Base-by-base conservation (phyloP, 2,329 filamentous ascomycete genomes). In the Helotiales sp. region DNA sequence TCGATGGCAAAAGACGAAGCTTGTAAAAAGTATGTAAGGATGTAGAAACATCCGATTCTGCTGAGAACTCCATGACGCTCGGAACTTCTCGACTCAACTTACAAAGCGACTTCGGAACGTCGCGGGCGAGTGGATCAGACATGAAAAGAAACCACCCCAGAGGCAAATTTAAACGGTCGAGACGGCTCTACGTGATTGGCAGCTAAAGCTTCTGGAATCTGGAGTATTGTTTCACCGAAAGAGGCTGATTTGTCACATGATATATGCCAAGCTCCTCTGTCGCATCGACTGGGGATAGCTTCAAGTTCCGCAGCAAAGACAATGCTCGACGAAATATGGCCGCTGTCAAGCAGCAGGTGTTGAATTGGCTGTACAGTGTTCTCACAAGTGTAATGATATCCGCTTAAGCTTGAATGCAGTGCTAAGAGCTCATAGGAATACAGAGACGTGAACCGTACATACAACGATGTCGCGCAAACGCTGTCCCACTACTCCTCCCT, bases 281-380 rank as follows among this genome's bases (percentile, higher is more conserved):
- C 5, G 22, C 46, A 31, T 44, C 38, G 36, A 38, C 31, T 59
- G 57, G 25, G 59, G 56, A 65, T 62, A 66, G 60, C 62, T 66
- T 66, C 66, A 60, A 34, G 10, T 47, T 36, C 25, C 38, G 58
- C 3, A 55, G 59, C 55, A 42, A 66, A 65, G 62, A 51, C 19
- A 17, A 48, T 53, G 27, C 34, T 36, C 24, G 53, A 42, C 36
- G 54, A 60, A 70, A 19, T 60, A 73, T 72, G 71, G 70, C 70
- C 81, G 85, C 87, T 67, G 90, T 96, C 71, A 89, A 91, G 69
- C 92, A 96, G 75, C 90, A 92, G 76, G 88, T 96, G 60, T 81
- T 98, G 70, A 93, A 92, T 76, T 98, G 93, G 93, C 86, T 98
- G 5, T 96, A 96, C 76, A 95, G 90, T 75, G 88, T 96, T 55